Evolutionary conservation across 2,329 filamentous ascomycete genomes (phyloP).

Genomic region (Ascochyta pisi): DNA sequence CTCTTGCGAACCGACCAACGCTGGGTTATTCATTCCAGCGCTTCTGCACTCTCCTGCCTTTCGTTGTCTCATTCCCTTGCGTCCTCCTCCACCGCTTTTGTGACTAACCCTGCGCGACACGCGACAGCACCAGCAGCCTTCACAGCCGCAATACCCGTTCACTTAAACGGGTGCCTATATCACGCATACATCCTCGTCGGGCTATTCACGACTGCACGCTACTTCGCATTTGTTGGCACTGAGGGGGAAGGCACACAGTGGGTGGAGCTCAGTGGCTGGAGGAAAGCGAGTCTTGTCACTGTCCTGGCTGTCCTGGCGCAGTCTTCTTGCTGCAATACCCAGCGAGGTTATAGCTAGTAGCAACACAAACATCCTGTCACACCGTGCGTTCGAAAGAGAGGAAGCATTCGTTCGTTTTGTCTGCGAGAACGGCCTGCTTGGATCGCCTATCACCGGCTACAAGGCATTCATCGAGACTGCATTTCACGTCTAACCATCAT

Average conservation of each 20-base stretch:
- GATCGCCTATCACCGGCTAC: conserved; percentile 34
- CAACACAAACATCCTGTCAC: conserved; percentile 53
- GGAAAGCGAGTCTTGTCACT: conserved; percentile 44
- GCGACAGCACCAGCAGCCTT: conserved; percentile 10
- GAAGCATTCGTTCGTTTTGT: conserved; percentile 51
- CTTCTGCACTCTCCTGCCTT: background rate
- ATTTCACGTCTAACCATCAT: conserved; percentile 34
- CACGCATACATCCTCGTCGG: conserved; percentile 19
- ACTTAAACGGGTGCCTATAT: conserved; percentile 7
- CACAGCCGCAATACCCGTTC: conserved; percentile 11
- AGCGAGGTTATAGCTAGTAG: conserved; percentile 57
- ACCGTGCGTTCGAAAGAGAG: conserved; percentile 50
- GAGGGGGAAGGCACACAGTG: conserved; percentile 41
- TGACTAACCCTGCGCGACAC: conserved; percentile 11
- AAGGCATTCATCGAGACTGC: conserved; percentile 33
- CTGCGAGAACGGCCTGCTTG: conserved; percentile 36
- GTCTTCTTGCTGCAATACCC: conserved; percentile 41
- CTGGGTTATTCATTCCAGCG: background rate
- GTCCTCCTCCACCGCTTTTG: background rate
- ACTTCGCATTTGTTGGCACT: conserved; percentile 31
- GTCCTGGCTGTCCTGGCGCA: conserved; percentile 42
- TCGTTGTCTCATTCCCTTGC: background rate
- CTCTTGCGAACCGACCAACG: background rate
- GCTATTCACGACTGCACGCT: conserved; percentile 26
- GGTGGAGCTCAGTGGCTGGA: conserved; percentile 43